A percentile compares a stretch with the other conserved stretches of the same genome.
Evolutionary conservation across 2,329 filamentous ascomycete genomes (phyloP).

Genomic region (Talaromyces sp.): DNA sequence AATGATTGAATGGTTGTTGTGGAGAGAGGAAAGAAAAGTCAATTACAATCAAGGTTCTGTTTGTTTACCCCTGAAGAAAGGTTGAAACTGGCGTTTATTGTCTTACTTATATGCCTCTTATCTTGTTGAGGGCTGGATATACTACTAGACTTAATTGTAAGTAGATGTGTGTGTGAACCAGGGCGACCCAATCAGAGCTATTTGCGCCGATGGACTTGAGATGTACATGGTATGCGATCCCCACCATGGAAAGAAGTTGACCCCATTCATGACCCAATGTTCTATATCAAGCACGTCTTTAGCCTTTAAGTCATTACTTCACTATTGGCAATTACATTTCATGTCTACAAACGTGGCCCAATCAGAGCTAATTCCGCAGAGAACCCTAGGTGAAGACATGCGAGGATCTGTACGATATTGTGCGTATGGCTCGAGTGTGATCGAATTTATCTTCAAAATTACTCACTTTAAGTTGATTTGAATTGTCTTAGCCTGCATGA

Average conservation of each 20-base stretch:
- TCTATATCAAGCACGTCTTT: neutral
- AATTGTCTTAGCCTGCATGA: constrained; percentile 67
- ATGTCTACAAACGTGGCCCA: too few species aligned
- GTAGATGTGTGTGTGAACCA: neutral
- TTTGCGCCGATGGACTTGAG: neutral
- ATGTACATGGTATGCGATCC: neutral
- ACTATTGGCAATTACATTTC: too few species aligned
- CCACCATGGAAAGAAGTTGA: neutral
- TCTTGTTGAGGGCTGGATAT: neutral
- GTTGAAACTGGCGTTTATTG: neutral
- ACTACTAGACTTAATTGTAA: neutral
- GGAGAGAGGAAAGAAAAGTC: neutral
- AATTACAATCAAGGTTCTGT: neutral
- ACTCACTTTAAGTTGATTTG: neutral
- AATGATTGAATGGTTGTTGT: neutral
- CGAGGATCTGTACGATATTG: too few species aligned
- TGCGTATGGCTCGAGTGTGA: too few species aligned
- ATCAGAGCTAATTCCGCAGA: too few species aligned
- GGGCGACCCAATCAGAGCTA: neutral
- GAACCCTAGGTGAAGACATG: too few species aligned
- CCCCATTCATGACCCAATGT: neutral
- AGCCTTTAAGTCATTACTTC: neutral
- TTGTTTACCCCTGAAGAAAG: too few species aligned
- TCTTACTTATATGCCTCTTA: neutral
- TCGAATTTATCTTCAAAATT: neutral